These are phyloP conservation scores for Chytridiales sp. DNA, from an alignment of 371 early-diverging fungal genomes.

Conservation along the genomic window DNA sequence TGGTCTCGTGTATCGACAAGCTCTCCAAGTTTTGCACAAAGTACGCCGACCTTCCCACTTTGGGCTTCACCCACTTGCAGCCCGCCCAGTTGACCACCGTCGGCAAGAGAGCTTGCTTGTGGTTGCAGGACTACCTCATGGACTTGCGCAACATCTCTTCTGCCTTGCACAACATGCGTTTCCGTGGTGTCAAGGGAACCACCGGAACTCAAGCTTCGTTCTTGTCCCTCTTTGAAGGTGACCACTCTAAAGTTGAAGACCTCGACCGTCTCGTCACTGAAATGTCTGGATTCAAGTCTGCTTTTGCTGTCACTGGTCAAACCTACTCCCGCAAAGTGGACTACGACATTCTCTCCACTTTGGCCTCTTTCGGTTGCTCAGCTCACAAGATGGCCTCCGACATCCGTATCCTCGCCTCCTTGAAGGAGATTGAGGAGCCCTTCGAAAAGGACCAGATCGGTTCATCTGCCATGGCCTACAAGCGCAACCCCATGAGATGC, in stretches of 20 bases:
- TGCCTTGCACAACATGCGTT: constrained; percentile 81
- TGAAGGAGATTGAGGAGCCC: constrained; percentile 98
- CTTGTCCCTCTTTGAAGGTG: constrained; percentile 90
- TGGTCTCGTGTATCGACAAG: constrained; percentile 77
- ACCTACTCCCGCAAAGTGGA: constrained; percentile 98
- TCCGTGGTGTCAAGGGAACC: constrained; percentile 98
- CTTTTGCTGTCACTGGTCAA: constrained; percentile 94
- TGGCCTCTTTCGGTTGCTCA: constrained; percentile 92
- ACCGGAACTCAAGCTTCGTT: constrained; percentile 99
- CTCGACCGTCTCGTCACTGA: constrained; percentile 89
- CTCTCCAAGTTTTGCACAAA: constrained; percentile 75
- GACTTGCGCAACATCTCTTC: constrained; percentile 92
- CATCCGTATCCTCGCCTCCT: constrained; percentile 89
- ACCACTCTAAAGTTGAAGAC: constrained; percentile 88
- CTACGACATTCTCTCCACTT: constrained; percentile 81
- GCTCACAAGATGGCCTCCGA: constrained; percentile 98
- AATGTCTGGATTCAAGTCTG: constrained; percentile 78
- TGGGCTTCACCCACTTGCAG: constrained; percentile 98
- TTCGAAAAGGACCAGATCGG: constrained; percentile 99
- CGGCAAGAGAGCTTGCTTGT: constrained; percentile 95
- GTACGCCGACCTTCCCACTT: constrained; percentile 85
- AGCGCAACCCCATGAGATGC: constrained; percentile 98
- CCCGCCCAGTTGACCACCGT: constrained; percentile 97
- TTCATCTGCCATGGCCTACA: constrained; percentile 98
- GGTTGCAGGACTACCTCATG: constrained; percentile 93